Evolutionary conservation across 306 rosid genomes (phyloP).

Genomic region (Mimosa pudica): DNA sequence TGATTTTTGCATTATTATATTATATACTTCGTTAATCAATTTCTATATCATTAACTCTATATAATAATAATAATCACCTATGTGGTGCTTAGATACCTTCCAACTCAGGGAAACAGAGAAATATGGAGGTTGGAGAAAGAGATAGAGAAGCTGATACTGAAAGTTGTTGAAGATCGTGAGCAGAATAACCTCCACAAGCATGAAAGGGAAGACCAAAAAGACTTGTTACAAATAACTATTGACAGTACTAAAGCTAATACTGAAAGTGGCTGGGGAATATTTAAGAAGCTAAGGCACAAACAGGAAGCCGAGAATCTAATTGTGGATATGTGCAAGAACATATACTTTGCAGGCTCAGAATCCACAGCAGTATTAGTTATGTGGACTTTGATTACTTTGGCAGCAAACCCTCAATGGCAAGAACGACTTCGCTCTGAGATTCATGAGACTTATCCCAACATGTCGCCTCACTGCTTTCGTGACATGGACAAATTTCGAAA

Average conservation of each 20-base stretch:
- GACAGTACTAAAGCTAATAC: background rate
- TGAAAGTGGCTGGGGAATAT: background rate
- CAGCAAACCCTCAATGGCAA: background rate
- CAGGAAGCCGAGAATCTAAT: slow-evolving; percentile 12
- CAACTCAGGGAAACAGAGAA: slow-evolving; percentile 40
- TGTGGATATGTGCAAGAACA: slow-evolving; percentile 43
- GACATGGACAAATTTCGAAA: slow-evolving; percentile 1
- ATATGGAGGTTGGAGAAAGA: slow-evolving; percentile 40
- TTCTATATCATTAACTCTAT: background rate
- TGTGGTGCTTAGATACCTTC: slow-evolving; percentile 33
- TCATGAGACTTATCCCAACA: background rate
- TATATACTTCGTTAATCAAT: background rate
- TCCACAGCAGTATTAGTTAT: background rate
- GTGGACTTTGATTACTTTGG: background rate
- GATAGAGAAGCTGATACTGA: slow-evolving; percentile 35
- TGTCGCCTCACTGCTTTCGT: background rate
- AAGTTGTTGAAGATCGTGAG: slow-evolving; percentile 32
- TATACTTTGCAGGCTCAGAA: slow-evolving; percentile 11
- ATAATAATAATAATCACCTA: background rate
- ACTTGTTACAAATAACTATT: slow-evolving; percentile 34
- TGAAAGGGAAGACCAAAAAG: slow-evolving; percentile 16
- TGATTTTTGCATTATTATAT: background rate
- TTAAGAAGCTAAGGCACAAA: background rate
- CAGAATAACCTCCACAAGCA: background rate
- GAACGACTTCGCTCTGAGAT: background rate